Evolutionary conservation across 306 rosid species (phyloP), one percentile per base, ranked within the genome.

Genomic region (Rosa chinensis): DNA sequence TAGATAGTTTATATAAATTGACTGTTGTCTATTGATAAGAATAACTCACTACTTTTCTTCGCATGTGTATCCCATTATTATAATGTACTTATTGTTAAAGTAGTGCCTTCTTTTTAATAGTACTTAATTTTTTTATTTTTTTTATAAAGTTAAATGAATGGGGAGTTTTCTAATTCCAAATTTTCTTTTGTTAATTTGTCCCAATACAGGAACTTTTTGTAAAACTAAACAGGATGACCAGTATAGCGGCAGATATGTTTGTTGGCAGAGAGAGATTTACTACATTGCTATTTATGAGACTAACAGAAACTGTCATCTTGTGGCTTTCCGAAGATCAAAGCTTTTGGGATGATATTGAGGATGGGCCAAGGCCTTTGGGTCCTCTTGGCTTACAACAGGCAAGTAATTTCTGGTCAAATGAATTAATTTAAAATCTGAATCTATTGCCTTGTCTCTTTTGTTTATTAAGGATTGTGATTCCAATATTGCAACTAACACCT

Each of bases 291-390:
- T 90, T 96, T 86, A 96, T 96, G 98, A 93, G 93, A 84, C 97
- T 96, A 59, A 96, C 99, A 23, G 99, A 96, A 83, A 96, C 99
- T 56, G 97, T 96, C 81, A 87, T 96, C 76, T 81, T 96, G 86
- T 96, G 99, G 99, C 93, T 96, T 67, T 96, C 99, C 1, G 93
- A 87, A 74, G 99, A 96, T 86, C 99, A 96, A 82, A 90, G 94
- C 87, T 96, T 96, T 80, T 96, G 99, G 99, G 99, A 93, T 86
- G 99, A 96, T 84, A 93, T 96, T 77, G 98, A 96, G 85, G 98
- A 96, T 67, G 99, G 99, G 66, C 96, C 97, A 43, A 87, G 89
- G 83, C 92, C 98, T 77, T 83, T 96, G 45, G 97, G 98, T 45
- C 89, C 97, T 83, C 94, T 91, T 80, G 99, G 99, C 77, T 89